Evolutionary conservation across 371 early-diverging fungal genomes (phyloP).

Genomic region (Funneliformis caledonium): DNA sequence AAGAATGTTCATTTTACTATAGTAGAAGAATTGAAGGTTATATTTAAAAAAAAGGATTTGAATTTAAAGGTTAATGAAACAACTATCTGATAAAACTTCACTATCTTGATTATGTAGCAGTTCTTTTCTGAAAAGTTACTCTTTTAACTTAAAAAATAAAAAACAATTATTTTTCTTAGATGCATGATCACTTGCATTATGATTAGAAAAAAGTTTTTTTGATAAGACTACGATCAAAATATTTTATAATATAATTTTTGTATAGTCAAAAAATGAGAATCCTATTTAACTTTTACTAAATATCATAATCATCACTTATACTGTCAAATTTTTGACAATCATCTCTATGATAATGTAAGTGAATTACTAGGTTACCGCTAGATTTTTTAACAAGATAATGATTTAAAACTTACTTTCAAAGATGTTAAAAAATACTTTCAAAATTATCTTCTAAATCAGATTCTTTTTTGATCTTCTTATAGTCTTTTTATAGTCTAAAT

Average conservation of each 20-base stretch:
- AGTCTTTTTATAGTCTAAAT: too few relatives aligned
- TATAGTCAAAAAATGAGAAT: background rate
- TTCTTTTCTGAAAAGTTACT: background rate
- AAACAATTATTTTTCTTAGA: background rate
- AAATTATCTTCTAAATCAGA: too few relatives aligned
- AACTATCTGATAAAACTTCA: too few relatives aligned
- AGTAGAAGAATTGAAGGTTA: too few relatives aligned
- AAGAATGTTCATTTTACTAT: too few relatives aligned
- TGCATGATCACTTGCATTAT: background rate
- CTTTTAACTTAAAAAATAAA: background rate
- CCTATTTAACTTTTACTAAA: background rate
- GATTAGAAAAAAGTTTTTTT: background rate
- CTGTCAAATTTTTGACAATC: background rate
- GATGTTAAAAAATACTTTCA: too few relatives aligned
- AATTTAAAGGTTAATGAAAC: too few relatives aligned
- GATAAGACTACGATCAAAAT: conserved; percentile 23
- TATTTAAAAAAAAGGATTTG: too few relatives aligned
- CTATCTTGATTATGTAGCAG: too few relatives aligned
- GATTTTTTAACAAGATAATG: too few relatives aligned
- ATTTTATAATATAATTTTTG: background rate
- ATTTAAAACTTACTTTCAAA: too few relatives aligned
- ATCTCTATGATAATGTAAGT: conserved; percentile 2
- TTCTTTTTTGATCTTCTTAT: too few relatives aligned
- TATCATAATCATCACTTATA: background rate
- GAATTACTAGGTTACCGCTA: background rate